These are phyloP conservation scores for Boletus edulis DNA, from an alignment of 768 basidiomycete genomes.

Conservation along the genomic window DNA sequence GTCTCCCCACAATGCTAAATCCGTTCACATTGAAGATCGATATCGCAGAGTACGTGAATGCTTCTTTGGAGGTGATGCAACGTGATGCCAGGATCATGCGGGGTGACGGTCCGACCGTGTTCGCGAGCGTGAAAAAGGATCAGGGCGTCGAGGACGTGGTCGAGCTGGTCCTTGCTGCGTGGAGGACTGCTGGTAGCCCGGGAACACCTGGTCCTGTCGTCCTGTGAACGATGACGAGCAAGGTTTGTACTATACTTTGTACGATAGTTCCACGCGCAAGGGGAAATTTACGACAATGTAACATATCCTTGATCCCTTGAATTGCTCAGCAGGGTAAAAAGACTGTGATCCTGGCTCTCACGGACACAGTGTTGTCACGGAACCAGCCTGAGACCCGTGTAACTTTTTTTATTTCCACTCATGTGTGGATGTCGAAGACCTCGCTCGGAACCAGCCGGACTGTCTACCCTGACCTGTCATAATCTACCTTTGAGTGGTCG, in stretches of 20 bases:
- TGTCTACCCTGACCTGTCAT: neutral
- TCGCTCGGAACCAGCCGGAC: neutral
- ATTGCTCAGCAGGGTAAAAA: neutral
- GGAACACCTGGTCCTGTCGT: slow-evolving; percentile 46
- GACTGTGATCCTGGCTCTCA: slow-evolving; percentile 7
- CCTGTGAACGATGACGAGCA: slow-evolving; percentile 16
- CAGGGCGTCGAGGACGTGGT: slow-evolving; percentile 82
- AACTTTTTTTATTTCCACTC: neutral
- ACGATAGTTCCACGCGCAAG: neutral
- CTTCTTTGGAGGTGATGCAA: slow-evolving; percentile 92
- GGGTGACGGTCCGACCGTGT: slow-evolving; percentile 90
- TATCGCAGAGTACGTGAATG: slow-evolving; percentile 87
- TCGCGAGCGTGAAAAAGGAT: slow-evolving; percentile 77
- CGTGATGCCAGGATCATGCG: slow-evolving; percentile 93
- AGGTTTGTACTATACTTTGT: neutral
- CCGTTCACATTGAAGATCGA: slow-evolving; percentile 63
- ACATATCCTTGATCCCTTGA: neutral
- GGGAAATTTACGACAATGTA: neutral
- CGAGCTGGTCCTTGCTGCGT: slow-evolving; percentile 82
- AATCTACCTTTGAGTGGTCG: no score
- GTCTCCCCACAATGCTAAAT: neutral
- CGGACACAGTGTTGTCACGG: neutral
- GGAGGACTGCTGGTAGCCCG: slow-evolving; percentile 78
- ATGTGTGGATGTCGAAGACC: neutral
- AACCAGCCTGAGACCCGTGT: neutral